Base-by-base conservation (phyloP, 2,329 filamentous ascomycete species). In the Moelleriella libera region DNA sequence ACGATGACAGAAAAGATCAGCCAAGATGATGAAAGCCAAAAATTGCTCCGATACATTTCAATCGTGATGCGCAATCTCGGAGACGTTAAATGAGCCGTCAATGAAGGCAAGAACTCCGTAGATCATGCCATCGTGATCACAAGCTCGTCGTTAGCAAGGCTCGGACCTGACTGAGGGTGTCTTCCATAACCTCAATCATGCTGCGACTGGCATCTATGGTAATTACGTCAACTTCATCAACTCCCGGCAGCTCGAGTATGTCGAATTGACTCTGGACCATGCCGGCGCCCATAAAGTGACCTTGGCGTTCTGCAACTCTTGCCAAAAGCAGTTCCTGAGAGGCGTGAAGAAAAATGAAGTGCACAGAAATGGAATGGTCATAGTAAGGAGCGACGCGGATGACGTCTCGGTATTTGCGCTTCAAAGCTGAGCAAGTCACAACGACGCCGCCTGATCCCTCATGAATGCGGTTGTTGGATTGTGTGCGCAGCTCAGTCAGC, bases 211-310 rank as follows among this genome's bases (percentile, higher is more conserved):
- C 82, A 60, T 88, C 82, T 49, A 90, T 70, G 47, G 70, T 78
- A 52, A 88, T 73, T 51, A 85, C 82, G 63, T 92, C 86, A 28
- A 65, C 72, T 60, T 88, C 85, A 48, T 86, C 78, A 43, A 68
- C 65, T 46, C 72, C 72, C 0, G 92, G 92, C 52, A 83, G 80
- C 67, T 98, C 90, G n/a, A 98, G 75, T 46, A 81, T 83, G 52
- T 82, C 78, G 54, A 97, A 84, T 63, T 98, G 92, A 66, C 88
- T 94, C 58, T 85, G 82, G 7, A 98, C 89, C 90, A 98, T 97
- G 58, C 80, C 78, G 55, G 87, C 84, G 57, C 92, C 90, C 89
- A 98, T 96, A 67, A 92, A 98, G 63, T 98, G 92, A 46, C 81
- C 81, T 66, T 89, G 68, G 55, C 92, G 78, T 40, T 75, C 71